Base-by-base conservation (phyloP, 495 filamentous ascomycete species). In the Alectoria sarmentosa region DNA sequence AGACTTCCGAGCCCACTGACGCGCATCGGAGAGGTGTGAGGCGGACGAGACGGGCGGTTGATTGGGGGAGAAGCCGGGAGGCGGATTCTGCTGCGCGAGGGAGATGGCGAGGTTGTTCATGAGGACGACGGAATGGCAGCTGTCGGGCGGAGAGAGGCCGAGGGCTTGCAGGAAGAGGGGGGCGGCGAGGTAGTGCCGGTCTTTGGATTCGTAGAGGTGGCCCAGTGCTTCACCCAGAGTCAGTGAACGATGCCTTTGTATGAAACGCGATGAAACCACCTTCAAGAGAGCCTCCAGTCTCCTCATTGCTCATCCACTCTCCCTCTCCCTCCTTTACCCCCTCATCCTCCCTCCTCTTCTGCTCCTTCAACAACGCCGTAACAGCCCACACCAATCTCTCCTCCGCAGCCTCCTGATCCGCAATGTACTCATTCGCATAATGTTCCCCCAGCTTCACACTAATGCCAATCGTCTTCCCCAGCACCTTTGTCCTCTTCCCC, bases 131-230 rank as follows among this genome's bases (percentile, higher is more conserved):
- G 88, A 83, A 74, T 89, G 85, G 70, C 90, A 95, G 39, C 76
- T 76, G n/a, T 76, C 78, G 2, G 71, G 70, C 17, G 80, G 73
- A 60, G 82, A 69, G 32, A 93, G 71, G 37, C 84, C 77, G 48
- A 96, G 76, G 4, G 92, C 89, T 67, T 92, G 92, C 67, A 98
- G 81, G 72, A 90, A 96, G 42, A 98, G 78, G n/a, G 93, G 92
- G 36, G 90, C 81, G 21, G 94, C 89, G 11, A 96, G 85, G 64
- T 90, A 89, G 66, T 88, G 82, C 65, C 86, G 82, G 59, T 86
- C 78, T 69, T 84, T 84, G 54, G 77, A 76, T 65, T 85, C 82
- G 75, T 96, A 97, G 66, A 84, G 83, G 36, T 83, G 77, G 26
- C 82, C 93, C 32, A 98, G 80, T 7, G 88, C 88, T 72, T 36